phyloP scores from a whole-genome alignment of 768 basidiomycete genomes.

The Suillus clintonianus region DNA sequence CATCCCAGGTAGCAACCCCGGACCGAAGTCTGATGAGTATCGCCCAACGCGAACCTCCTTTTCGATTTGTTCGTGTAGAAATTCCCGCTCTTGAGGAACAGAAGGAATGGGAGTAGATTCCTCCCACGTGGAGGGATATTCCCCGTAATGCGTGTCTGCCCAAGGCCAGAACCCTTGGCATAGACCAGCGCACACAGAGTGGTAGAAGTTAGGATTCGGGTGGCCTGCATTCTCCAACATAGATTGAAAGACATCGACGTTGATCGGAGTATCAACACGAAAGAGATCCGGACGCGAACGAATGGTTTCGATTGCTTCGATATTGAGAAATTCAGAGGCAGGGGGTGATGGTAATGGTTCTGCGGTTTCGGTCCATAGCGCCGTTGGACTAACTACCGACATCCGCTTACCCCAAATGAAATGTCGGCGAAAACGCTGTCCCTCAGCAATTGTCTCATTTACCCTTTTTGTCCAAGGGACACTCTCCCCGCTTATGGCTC shows the following conservation, averaged over 20 bases:
- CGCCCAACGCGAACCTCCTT: conserved; percentile 3
- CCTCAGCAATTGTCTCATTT: not conserved
- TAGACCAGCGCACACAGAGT: conserved; percentile 32
- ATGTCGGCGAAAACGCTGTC: not conserved
- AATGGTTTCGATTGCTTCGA: conserved; percentile 22
- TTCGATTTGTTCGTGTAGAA: conserved; percentile 22
- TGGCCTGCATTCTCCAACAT: conserved; percentile 26
- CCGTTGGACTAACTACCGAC: not conserved
- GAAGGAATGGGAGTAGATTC: no score
- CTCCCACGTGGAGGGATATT: no score
- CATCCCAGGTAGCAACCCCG: no score
- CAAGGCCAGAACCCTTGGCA: conserved; percentile 25
- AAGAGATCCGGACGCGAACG: conserved; percentile 30
- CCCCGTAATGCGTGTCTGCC: no score
- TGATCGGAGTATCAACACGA: conserved; percentile 37
- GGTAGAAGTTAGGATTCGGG: conserved; percentile 40
- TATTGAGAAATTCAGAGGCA: conserved; percentile 6
- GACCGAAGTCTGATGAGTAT: conserved; percentile 27
- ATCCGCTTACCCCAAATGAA: not conserved
- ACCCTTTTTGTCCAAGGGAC: not conserved
- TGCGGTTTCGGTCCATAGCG: not conserved
- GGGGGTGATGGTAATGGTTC: conserved; percentile 5
- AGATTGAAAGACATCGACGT: conserved; percentile 30
- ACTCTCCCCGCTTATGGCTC: not conserved
- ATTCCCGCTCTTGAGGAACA: not conserved